phyloP scores from a whole-genome alignment of 208 protist species.

The Herpetomonas tarakana region DNA sequence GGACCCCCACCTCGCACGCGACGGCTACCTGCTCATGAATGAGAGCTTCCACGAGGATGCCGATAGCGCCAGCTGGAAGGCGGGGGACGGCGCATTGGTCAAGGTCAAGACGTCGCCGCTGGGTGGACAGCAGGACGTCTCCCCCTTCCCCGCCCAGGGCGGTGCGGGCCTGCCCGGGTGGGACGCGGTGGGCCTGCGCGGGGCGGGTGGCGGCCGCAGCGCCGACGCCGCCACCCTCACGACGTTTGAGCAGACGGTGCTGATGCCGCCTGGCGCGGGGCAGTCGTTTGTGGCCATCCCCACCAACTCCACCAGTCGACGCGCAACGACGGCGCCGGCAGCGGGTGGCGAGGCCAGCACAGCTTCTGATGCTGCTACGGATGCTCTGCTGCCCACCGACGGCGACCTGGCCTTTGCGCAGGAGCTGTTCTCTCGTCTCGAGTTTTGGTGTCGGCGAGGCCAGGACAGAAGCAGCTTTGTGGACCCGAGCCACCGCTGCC shows the following conservation, averaged over 20 bases:
- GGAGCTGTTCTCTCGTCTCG: constrained; percentile 57
- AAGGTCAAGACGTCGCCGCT: too few species aligned
- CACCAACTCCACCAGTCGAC: background rate
- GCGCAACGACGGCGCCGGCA: background rate
- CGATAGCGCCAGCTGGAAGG: too few species aligned
- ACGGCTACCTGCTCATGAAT: too few species aligned
- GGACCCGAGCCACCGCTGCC: constrained; percentile 15
- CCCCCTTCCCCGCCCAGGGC: background rate
- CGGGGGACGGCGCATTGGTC: too few species aligned
- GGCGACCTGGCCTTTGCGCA: constrained; percentile 62
- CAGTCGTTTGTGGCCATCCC: background rate
- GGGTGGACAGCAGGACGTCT: too few species aligned
- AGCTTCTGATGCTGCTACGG: background rate
- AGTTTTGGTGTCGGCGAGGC: constrained; percentile 71
- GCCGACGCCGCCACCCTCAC: background rate
- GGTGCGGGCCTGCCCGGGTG: too few species aligned
- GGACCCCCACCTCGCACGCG: too few species aligned
- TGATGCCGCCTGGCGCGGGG: constrained; percentile 27
- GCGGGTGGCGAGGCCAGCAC: background rate
- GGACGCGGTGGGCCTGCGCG: background rate
- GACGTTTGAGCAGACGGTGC: constrained; percentile 33
- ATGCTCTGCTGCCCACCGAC: constrained; percentile 10
- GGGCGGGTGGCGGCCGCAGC: background rate
- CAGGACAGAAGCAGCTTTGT: constrained; percentile 42
- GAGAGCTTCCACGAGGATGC: too few species aligned